Base-by-base conservation (phyloP, 805 yeast species). In the Yarrowia sp. region DNA sequence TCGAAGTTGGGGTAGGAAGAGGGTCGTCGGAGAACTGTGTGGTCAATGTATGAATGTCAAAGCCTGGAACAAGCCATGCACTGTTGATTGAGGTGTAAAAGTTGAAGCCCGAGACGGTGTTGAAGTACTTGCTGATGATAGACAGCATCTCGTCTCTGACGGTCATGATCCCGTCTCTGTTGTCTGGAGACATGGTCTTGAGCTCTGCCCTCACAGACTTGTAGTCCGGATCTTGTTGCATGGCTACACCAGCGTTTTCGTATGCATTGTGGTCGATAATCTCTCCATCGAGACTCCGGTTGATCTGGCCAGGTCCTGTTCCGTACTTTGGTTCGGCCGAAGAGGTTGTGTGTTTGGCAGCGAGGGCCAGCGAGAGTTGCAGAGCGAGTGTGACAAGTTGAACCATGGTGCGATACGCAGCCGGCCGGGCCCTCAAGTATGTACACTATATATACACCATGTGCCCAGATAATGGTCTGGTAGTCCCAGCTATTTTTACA, bases 131-230 rank as follows among this genome's bases (percentile, higher is more conserved):
- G 42, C 35, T 42, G 15, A 59, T 45, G n/a, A 59, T 32, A 2
- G 65, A 59, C n/a, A 59, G 41, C 65, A 59, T 43, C 8, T 59
- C 52, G 32, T 59, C 65, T 45, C 65, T 43, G 8, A 19, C 65
- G 0, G 65, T 43, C 65, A 59, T 45, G 41, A 59, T 35, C 1
- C 52, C 65, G 42, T 59, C 65, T 45, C 65, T n/a, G 42, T 59
- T 32, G 22, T 43, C 65, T 5, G 22, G 8, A 1, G 64, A 12
- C 64, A 56, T 42, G 7, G 64, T 56, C n/a, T 45, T n/a, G 11
- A 59, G 52, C 2, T 35, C 42, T 5, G 26, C 12, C 35, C 65
- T n/a, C 1, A 59, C 2, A 3, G 52, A 32, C 42, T 59, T 43
- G 65, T 45, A 59, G 8, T 43, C 52, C 3, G 65, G 52, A n/a